Evolutionary conservation across 116 monocot species (phyloP), one percentile per base, ranked within the genome.

Genomic region (Dioscorea cayenensis): DNA sequence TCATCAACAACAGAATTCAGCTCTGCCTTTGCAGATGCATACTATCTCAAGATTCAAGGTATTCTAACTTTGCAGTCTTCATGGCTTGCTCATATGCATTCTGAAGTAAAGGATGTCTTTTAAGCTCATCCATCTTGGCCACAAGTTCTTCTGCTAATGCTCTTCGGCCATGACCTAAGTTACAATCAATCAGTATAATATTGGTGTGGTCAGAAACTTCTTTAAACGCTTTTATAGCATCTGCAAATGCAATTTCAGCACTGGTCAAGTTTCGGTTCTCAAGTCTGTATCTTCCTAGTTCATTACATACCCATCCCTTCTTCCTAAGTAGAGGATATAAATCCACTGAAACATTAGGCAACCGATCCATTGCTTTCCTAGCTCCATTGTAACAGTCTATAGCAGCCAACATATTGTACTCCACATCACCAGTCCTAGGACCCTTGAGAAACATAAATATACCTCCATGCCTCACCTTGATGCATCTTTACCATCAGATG

Each of bases 181-280:
- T 99, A 75, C 86, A 99, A 66, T 99, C 85, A 19, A 99, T 99
- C 69, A 99, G 76, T 85, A 99, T 94, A n/a, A 94, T 84, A 76
- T 99, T 99, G 28, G 80, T 85, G 74, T 89, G 83, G 51, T 99
- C 99, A 51, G 78, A 82, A 63, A 94, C 94, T 68, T 89, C 87
- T 78, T 85, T 91, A 75, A 99, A 99, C 77, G 94, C 83, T 65
- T 79, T 82, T 68, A 94, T 77, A 73, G 99, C 89, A 78, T 89
- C 89, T 28, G 17, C 66, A 80, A 91, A 91, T 63, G 84, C 87
- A 78, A 66, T 66, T 82, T 99, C 99, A 70, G 99, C 99, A 67
- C 75, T 66, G 64, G 58, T 17, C 59, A 94, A 70, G 35, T 91
- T 83, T 72, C 71, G 75, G 13, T 70, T 89, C 59, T 87, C 86